These are phyloP conservation scores for Phaeosphaeriaceae sp. DNA, from an alignment of 2,329 filamentous ascomycete species.

Conservation along the genomic window DNA sequence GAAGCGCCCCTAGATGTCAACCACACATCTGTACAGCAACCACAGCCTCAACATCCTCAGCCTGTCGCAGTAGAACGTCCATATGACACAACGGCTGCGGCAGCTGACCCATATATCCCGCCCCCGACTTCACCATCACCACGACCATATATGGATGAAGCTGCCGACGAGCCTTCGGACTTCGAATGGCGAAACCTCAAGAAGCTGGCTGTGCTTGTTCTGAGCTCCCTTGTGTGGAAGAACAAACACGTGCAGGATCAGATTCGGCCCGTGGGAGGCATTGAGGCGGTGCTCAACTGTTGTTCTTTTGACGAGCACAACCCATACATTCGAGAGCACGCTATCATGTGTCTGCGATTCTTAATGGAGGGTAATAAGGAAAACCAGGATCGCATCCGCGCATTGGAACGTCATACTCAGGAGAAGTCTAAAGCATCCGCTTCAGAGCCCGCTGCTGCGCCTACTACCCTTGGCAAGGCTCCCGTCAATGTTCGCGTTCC, in stretches of 20 bases:
- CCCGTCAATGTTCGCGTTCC: constrained; percentile 50
- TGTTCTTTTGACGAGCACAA: constrained; percentile 93
- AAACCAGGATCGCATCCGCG: constrained; percentile 74
- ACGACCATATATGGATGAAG: constrained; percentile 57
- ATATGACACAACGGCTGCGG: constrained; percentile 62
- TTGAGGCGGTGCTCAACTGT: constrained; percentile 87
- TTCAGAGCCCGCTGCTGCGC: constrained; percentile 5
- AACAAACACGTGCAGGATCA: constrained; percentile 85
- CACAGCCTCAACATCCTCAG: constrained; percentile 23
- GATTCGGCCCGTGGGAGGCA: constrained; percentile 82
- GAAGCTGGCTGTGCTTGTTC: constrained; percentile 88
- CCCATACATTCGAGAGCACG: constrained; percentile 87
- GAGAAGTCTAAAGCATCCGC: constrained; percentile 24
- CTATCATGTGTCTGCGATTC: constrained; percentile 60
- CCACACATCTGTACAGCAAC: constrained; percentile 14
- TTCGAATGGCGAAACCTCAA: constrained; percentile 86
- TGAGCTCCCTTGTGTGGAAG: constrained; percentile 89
- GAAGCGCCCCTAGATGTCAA: too few relatives aligned
- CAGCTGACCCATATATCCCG: constrained; percentile 54
- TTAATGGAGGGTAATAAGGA: constrained; percentile 77
- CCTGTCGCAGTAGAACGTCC: constrained; percentile 69
- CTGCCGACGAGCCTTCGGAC: constrained; percentile 67
- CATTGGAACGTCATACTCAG: constrained; percentile 56
- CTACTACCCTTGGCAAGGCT: constrained; percentile 9
- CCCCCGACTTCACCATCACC: constrained; percentile 40